A percentile compares a stretch with the other conserved stretches of the same genome.
Evolutionary conservation across 768 basidiomycete genomes (phyloP).

Genomic region (Hygrophoropsis aurantiaca): DNA sequence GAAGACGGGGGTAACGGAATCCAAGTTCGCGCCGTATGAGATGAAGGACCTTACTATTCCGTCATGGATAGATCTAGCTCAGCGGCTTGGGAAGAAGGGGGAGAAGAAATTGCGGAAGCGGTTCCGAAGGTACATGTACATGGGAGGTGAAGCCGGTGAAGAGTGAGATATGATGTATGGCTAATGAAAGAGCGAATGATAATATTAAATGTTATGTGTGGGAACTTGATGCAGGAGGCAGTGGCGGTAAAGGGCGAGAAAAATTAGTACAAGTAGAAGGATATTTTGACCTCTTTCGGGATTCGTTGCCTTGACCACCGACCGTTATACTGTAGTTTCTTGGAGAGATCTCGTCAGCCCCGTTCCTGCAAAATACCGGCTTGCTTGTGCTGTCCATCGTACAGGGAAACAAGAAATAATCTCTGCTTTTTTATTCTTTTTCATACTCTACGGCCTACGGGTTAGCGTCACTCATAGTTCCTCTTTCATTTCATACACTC

Average conservation of each 20-base stretch:
- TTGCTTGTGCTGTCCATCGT: conserved; percentile 24
- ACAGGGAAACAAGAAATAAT: conserved; percentile 31
- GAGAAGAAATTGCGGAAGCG: conserved; percentile 55
- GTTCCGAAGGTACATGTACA: conserved; percentile 78
- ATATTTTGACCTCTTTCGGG: conserved; percentile 7
- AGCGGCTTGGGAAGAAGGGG: conserved; percentile 53
- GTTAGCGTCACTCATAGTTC: conserved; percentile 6
- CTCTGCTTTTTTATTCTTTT: conserved; percentile 25
- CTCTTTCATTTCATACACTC: neutral
- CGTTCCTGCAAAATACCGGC: conserved; percentile 15
- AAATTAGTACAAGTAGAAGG: neutral
- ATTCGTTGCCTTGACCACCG: conserved; percentile 56
- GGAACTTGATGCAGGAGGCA: conserved; percentile 5
- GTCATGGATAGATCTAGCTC: conserved; percentile 70
- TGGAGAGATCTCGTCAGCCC: conserved; percentile 33
- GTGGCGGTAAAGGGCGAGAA: conserved; percentile 8
- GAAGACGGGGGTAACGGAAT: conserved; percentile 39
- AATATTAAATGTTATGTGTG: conserved; percentile 5
- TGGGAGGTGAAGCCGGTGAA: conserved; percentile 45
- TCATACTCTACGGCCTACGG: conserved; percentile 16
- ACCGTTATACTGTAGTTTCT: conserved; percentile 30
- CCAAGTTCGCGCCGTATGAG: conserved; percentile 65
- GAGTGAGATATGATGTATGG: conserved; percentile 9
- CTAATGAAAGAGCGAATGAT: conserved; percentile 3
- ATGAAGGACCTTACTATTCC: conserved; percentile 77